Conservation (phyloP, 148 eudicot genomes). For the Silene uniflora region DNA sequence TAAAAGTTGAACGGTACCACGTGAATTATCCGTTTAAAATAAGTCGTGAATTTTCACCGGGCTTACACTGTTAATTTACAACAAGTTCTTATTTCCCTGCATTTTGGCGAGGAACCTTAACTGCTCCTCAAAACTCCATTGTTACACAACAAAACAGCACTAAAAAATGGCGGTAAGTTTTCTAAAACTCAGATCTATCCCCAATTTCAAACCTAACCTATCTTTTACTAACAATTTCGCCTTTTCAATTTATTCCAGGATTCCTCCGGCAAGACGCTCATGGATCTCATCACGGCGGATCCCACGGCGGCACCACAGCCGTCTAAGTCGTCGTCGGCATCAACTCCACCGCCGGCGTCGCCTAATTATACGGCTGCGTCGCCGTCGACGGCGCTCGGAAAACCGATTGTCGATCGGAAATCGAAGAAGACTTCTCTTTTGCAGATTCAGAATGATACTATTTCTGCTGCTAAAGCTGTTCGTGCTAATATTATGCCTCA, state of each 20-base stretch:
- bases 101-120: background rate
- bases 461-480: constrained; percentile 95
- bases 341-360: constrained; percentile 21
- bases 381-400: constrained; percentile 36
- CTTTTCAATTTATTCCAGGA: constrained; percentile 40
- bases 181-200: background rate
- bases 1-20: no score
- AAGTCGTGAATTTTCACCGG: no score
- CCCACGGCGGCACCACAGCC: constrained; percentile 41
- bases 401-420: constrained; percentile 57
- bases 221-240: constrained; percentile 4
- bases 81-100: no score
- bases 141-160: background rate
- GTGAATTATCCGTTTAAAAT: no score
- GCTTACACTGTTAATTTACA: no score
- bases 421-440: constrained; percentile 59
- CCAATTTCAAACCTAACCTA: background rate
- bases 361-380: constrained; percentile 22
- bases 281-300: constrained; percentile 89
- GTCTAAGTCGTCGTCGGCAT: constrained; percentile 29
- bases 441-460: constrained; percentile 95
- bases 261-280: constrained; percentile 80
- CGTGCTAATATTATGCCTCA: constrained; percentile 80
- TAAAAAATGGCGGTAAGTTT: constrained; percentile 25
- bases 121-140: background rate